Evolutionary conservation across 192 early-diverging fungal species (phyloP), one percentile per base, ranked within the genome.

Genomic region (Coemansia javaensis): DNA sequence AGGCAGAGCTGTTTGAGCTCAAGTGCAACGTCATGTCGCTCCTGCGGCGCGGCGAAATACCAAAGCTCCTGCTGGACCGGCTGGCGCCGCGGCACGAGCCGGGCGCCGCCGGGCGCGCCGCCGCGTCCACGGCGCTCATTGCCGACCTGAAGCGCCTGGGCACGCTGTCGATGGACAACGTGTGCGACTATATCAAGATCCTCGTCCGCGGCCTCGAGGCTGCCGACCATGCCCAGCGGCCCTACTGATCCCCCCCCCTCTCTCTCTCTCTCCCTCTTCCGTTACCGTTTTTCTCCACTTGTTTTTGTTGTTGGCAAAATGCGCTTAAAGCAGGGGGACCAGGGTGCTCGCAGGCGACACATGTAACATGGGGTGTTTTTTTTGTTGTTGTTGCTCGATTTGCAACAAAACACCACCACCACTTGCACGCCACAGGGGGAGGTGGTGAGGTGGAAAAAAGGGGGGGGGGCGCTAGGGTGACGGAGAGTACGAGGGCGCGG

Each of bases 11-110:
- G 32, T 61, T 60, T 5, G 56, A 59, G 34, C 48, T 72, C 31
- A 72, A 72, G 32, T 28, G 22, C 0, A 59, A 72, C 33, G 37
- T 64, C 12, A 44, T 72, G 11, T 72, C 53, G 32, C 13, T 72
- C 46, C 50, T 64, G 25, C 55, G 56, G 40, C 47, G 50, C 4
- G 51, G 60, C 30, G 60, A 72, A 20, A 52, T 72, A 47, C 60
- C 61, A 23, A 47, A 56, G 43, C 36, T 60, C n/a, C 34, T 72
- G 32, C 34, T 44, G 20, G 44, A 48, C 11, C 59, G 53, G 61
- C 21, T 72, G 25, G 36, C 40, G 2, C 32, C 59, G 12, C 22
- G 34, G 15, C n/a, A 21, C 15, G 25, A 31, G 24, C 9, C 32
- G 27, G 49, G 13, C 40, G 16, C 6, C 38, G 31, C 43, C 12